Percentiles rank a stretch among this genome's conserved stretches.
These are phyloP conservation scores for Candida peoriensis DNA, from an alignment of 805 yeast genomes.

Conservation along the genomic window DNA sequence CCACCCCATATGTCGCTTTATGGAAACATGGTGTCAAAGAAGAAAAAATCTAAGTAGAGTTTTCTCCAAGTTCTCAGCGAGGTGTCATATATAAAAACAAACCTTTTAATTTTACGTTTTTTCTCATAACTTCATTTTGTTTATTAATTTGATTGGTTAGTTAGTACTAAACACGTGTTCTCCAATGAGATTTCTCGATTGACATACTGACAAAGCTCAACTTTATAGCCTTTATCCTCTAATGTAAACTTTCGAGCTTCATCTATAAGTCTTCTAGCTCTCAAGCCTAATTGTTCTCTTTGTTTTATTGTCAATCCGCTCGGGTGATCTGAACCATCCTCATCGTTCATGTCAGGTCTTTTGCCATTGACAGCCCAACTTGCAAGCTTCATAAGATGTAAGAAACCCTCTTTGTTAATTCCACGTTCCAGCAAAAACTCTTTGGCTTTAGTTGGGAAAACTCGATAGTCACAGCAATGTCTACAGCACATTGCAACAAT, in stretches of 20 bases:
- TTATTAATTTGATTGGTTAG: too few relatives aligned
- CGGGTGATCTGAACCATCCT: constrained; percentile 38
- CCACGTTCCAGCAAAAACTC: constrained; percentile 16
- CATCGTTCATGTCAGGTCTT: constrained; percentile 33
- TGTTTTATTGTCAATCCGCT: constrained; percentile 41
- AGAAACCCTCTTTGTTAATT: constrained; percentile 35
- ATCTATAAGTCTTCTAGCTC: constrained; percentile 71
- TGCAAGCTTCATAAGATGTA: constrained; percentile 53
- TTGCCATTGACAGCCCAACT: constrained; percentile 89
- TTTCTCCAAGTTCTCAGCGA: too few relatives aligned
- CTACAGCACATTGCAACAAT: constrained; percentile 92
- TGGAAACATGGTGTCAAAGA: constrained; percentile 98
- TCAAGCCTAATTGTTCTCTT: constrained; percentile 57
- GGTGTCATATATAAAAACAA: too few relatives aligned
- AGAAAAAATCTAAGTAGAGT: constrained; percentile 85
- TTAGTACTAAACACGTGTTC: too few relatives aligned
- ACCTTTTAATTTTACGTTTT: too few relatives aligned
- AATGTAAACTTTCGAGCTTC: constrained; percentile 59
- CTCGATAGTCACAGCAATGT: constrained; percentile 68
- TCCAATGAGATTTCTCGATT: constrained; percentile 57
- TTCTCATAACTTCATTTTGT: too few relatives aligned
- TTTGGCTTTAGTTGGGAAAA: constrained; percentile 34
- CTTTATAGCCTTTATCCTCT: constrained; percentile 33
- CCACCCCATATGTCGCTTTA: constrained; percentile 94
- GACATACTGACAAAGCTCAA: constrained; percentile 55